A percentile compares a stretch with the other conserved stretches of the same genome.
phyloP scores from a whole-genome alignment of 768 basidiomycete genomes.

The Hypholoma fasciculare region DNA sequence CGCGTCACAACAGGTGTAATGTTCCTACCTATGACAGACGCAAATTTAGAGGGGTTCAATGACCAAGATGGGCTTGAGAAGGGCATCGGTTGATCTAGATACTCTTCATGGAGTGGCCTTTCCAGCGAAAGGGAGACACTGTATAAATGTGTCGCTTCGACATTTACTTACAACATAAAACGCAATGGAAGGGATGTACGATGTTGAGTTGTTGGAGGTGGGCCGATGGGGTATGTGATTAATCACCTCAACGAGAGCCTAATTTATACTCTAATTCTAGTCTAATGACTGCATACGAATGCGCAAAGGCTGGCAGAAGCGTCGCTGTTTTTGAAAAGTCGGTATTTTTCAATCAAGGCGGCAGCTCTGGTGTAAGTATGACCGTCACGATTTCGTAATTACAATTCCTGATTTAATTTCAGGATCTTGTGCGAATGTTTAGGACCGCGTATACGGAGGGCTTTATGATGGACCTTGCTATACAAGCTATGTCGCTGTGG shows the following conservation, averaged over 20 bases:
- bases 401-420: neutral
- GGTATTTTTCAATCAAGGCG: slow-evolving; percentile 1
- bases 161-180: too few species aligned
- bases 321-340: neutral
- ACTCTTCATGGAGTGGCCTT: too few species aligned
- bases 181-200: neutral
- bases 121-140: too few species aligned
- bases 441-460: neutral
- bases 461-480: neutral
- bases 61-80: too few species aligned
- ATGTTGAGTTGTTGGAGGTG: neutral
- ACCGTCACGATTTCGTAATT: neutral
- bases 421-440: slow-evolving; percentile 5
- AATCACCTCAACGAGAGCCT: neutral
- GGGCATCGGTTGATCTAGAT: too few species aligned
- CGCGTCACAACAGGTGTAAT: neutral
- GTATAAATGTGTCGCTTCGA: too few species aligned
- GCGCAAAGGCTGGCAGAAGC: neutral
- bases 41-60: too few species aligned
- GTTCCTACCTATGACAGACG: neutral
- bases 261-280: neutral
- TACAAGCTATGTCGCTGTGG: neutral
- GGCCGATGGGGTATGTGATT: neutral
- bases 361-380: neutral
- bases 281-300: neutral